Evolutionary conservation across 2,329 filamentous ascomycete genomes (phyloP).

Genomic region (Botryotinia globosa): DNA sequence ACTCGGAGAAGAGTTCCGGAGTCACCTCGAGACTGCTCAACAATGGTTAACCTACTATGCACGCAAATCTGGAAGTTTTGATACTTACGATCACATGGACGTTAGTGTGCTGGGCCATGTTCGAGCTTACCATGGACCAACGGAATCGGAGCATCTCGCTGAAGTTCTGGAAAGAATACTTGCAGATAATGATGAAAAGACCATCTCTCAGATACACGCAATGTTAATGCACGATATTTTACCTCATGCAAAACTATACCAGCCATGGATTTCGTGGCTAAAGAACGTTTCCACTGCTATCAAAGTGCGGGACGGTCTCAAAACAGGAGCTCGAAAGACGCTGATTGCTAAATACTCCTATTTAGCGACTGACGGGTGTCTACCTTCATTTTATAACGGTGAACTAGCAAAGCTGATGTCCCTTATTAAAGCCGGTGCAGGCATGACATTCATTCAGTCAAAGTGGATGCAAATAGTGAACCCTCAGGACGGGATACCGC

Average conservation of each 20-base stretch:
- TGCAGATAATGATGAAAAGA: not conserved
- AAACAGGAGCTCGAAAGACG: not conserved
- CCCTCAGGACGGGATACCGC: not conserved
- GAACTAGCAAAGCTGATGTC: not conserved
- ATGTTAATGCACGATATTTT: not conserved
- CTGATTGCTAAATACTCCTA: constrained; percentile 5
- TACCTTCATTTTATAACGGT: constrained; percentile 7
- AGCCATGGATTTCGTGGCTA: constrained; percentile 5
- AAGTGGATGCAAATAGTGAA: not conserved
- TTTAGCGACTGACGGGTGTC: not conserved
- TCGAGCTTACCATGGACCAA: not conserved
- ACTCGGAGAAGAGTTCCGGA: not conserved
- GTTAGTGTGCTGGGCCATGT: not conserved
- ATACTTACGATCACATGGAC: constrained; percentile 1
- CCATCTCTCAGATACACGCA: not conserved
- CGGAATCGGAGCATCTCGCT: not conserved
- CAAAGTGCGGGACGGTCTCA: not conserved
- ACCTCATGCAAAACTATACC: not conserved
- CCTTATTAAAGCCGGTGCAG: not conserved
- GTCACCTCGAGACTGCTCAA: not conserved
- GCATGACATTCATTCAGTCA: not conserved
- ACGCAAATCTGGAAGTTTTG: not conserved
- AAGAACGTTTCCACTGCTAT: constrained; percentile 8
- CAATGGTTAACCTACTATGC: not conserved
- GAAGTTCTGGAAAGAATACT: constrained; percentile 7